A percentile compares a stretch with the other conserved stretches of the same genome.
Evolutionary conservation across 2,329 filamentous ascomycete genomes (phyloP).

Genomic region (Beauveria pseudobassiana): DNA sequence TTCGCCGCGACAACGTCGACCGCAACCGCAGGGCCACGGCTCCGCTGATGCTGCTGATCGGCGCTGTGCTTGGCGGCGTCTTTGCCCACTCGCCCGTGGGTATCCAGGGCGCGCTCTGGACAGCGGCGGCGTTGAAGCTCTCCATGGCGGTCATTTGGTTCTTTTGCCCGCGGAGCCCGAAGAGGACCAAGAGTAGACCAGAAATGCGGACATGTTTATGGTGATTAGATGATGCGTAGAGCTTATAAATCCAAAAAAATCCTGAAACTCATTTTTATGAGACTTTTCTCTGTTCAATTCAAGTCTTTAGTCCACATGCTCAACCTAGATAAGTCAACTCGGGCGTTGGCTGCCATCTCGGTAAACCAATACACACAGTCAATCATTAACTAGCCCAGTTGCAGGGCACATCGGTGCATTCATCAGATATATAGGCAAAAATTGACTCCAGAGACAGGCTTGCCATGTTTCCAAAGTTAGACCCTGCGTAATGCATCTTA

Average conservation of each 20-base stretch:
- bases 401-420: no score
- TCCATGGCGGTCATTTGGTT: slow-evolving; percentile 51
- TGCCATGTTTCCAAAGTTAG: no score
- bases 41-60: slow-evolving; percentile 40
- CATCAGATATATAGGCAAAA: no score
- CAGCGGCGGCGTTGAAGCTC: slow-evolving; percentile 50
- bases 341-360: no score
- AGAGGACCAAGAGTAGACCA: slow-evolving; percentile 20
- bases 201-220: neutral
- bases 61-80: slow-evolving; percentile 42
- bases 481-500: no score
- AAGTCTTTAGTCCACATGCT: neutral
- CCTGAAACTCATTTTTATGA: no score
- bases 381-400: no score
- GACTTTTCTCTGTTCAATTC: neutral
- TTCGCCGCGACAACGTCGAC: slow-evolving; percentile 37
- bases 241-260: no score
- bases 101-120: slow-evolving; percentile 50
- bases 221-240: neutral
- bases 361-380: no score
- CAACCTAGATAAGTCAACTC: no score
- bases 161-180: slow-evolving; percentile 43
- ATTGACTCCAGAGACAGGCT: no score
- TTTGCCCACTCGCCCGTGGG: slow-evolving; percentile 41
- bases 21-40: slow-evolving; percentile 44